These are phyloP conservation scores for Euphorbia peplus DNA, from an alignment of 345 rosid genomes.

Conservation along the genomic window DNA sequence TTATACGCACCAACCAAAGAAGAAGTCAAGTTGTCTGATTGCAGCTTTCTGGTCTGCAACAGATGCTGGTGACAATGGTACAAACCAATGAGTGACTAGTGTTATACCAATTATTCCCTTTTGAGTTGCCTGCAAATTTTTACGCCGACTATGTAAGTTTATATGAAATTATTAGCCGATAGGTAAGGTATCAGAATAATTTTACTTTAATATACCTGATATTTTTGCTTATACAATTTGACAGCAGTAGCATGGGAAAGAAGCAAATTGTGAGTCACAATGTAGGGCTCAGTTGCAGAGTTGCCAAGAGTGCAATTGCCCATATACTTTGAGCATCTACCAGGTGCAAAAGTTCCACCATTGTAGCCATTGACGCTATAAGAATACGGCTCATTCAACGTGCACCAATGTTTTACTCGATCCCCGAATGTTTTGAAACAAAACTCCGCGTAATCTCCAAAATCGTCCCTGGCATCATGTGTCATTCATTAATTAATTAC, in stretches of 20 bases:
- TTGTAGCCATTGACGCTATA: constrained; percentile 23
- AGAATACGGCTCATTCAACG: constrained; percentile 27
- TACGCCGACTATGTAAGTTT: too few species aligned
- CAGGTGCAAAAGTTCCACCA: constrained; percentile 36
- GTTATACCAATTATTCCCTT: constrained; percentile 38
- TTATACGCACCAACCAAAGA: constrained; percentile 27
- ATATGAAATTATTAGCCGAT: too few species aligned
- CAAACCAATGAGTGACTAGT: constrained; percentile 20
- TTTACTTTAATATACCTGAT: too few species aligned
- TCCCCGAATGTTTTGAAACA: constrained; percentile 39
- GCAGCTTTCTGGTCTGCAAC: constrained; percentile 15
- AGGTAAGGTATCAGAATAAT: too few species aligned
- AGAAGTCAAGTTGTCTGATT: constrained; percentile 11
- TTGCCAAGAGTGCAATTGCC: constrained; percentile 39
- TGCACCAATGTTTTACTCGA: constrained; percentile 34
- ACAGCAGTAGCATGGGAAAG: constrained; percentile 40
- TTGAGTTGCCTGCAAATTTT: constrained; percentile 33
- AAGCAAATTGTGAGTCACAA: constrained; percentile 34
- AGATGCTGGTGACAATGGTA: constrained; percentile 23
- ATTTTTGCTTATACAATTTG: constrained; percentile 30
- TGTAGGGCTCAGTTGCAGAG: constrained; percentile 43
- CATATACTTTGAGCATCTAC: constrained; percentile 41
- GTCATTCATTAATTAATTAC: too few species aligned
- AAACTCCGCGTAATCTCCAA: constrained; percentile 23
- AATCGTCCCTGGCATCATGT: constrained; percentile 21